Conservation (phyloP, 2,329 filamentous ascomycete genomes). For the Ceratocystis harringtonii region DNA sequence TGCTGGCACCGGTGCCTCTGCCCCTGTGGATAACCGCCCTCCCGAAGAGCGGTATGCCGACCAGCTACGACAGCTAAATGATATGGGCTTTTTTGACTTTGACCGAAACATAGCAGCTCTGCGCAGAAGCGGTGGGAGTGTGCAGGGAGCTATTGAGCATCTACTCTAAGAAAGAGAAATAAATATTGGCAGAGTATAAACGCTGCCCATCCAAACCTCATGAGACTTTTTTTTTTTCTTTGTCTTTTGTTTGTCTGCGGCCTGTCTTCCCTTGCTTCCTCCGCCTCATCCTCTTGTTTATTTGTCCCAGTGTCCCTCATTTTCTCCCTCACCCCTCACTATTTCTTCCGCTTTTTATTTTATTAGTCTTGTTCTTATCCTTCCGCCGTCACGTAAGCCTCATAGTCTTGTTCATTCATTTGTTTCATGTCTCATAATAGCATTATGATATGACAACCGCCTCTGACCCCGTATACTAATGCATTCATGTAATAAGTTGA, state of each 20-base stretch:
- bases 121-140: conserved; percentile 77
- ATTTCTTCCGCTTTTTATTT: background rate
- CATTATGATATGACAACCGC: background rate
- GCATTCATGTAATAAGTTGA: background rate
- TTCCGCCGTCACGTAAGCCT: background rate
- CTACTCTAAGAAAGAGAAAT: conserved; percentile 32
- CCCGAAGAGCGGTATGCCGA: conserved; percentile 87
- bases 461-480: background rate
- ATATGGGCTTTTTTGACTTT: conserved; percentile 98
- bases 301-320: background rate
- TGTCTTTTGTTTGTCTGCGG: background rate
- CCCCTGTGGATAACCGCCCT: conserved; percentile 65
- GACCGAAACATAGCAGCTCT: conserved; percentile 82
- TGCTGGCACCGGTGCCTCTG: conserved; percentile 21
- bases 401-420: background rate
- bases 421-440: background rate
- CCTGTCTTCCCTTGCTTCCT: background rate
- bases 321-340: background rate
- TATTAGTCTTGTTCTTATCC: background rate
- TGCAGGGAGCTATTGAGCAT: conserved; percentile 79
- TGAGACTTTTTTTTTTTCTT: background rate
- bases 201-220: background rate
- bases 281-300: background rate
- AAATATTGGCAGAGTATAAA: background rate
- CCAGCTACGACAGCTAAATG: conserved; percentile 83